A percentile compares a stretch with the other conserved stretches of the same genome.
Conservation (phyloP, 257 asterid genomes). For the Phtheirospermum japonicum region DNA sequence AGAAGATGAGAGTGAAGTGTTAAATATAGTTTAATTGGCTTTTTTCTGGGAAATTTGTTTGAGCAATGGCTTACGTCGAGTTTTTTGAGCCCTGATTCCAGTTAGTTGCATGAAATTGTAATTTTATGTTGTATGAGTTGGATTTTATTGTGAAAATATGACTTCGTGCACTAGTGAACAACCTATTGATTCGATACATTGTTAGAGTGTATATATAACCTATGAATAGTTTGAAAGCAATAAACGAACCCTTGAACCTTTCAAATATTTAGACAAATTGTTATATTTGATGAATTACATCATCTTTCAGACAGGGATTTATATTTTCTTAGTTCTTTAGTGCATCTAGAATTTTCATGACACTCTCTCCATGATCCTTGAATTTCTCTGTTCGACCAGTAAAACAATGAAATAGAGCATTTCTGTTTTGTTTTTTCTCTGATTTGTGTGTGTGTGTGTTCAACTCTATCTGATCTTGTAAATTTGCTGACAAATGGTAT, state of each 20-base stretch:
- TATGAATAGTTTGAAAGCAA: slow-evolving; percentile 2
- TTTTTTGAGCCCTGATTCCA: no score
- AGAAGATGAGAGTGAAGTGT: neutral
- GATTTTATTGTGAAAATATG: neutral
- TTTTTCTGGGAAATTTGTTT: neutral
- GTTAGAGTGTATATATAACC: neutral
- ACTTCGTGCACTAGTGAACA: slow-evolving; percentile 3
- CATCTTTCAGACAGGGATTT: neutral
- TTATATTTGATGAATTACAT: slow-evolving; percentile 6
- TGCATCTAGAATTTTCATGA: no score
- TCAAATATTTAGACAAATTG: slow-evolving; percentile 1
- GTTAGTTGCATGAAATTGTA: neutral
- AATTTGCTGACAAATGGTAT: no score
- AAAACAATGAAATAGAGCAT: no score
- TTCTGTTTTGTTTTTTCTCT: no score
- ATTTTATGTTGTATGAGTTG: neutral
- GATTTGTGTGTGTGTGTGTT: neutral
- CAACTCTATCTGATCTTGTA: neutral
- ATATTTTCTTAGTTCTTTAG: no score
- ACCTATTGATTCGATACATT: slow-evolving; percentile 3
- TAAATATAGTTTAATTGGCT: neutral
- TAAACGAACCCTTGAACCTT: slow-evolving; percentile 1
- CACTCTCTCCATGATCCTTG: no score
- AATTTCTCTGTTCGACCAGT: no score
- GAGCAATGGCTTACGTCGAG: neutral